Percentiles rank a stretch among this genome's conserved stretches.
Conservation (phyloP, 257 asterid species). For the Solanum virginianum region DNA sequence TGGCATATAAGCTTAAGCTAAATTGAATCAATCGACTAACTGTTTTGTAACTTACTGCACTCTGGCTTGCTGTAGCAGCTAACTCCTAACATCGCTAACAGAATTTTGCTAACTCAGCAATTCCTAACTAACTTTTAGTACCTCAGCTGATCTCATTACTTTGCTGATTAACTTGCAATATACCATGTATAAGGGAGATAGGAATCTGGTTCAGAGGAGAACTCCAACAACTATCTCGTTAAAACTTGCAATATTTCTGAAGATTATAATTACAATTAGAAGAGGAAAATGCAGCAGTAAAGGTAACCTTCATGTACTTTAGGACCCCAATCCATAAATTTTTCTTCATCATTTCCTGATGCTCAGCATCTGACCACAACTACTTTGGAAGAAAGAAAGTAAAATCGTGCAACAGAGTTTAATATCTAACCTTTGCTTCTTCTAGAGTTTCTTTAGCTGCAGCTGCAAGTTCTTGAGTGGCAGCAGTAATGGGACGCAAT, state of each 20-base stretch:
- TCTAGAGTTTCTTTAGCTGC: conserved; percentile 41
- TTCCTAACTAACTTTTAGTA: background rate
- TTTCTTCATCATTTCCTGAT: background rate
- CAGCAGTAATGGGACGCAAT: conserved; percentile 41
- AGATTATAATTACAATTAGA: background rate
- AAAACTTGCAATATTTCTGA: background rate
- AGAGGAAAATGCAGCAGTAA: background rate
- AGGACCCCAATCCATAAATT: background rate
- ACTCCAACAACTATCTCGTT: background rate
- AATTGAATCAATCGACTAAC: background rate
- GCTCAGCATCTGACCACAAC: background rate
- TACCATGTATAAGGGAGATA: background rate
- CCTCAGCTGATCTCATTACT: background rate
- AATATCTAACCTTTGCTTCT: conserved; percentile 49
- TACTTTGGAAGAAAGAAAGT: background rate
- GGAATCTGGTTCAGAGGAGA: background rate
- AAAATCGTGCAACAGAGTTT: background rate
- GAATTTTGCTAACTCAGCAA: background rate
- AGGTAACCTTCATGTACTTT: background rate
- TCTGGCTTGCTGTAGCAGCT: background rate
- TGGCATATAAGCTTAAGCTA: background rate
- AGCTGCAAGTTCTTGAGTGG: conserved; percentile 43
- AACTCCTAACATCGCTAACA: background rate
- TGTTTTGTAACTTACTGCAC: background rate
- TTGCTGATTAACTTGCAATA: background rate